Conservation (phyloP, 2,329 filamentous ascomycete genomes). For the Colletotrichum destructivum region DNA sequence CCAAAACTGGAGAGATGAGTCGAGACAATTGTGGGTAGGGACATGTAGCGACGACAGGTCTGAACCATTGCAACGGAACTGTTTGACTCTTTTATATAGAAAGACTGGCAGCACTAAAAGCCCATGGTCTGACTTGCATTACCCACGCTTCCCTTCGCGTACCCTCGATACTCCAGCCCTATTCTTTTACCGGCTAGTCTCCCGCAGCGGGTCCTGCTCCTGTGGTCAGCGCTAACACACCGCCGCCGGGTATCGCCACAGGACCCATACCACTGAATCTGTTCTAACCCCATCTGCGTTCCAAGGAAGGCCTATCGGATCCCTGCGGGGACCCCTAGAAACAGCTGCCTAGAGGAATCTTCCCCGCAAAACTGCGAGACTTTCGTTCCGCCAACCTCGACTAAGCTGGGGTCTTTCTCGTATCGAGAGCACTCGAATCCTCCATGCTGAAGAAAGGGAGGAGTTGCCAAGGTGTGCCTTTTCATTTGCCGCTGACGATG, state of each 20-base stretch:
- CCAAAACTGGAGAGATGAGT: too few relatives aligned
- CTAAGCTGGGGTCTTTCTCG: background rate
- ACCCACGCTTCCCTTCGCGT: background rate
- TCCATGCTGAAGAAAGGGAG: too few relatives aligned
- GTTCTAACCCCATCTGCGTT: background rate
- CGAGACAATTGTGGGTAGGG: too few relatives aligned
- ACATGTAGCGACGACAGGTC: too few relatives aligned
- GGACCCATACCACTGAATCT: background rate
- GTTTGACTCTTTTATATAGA: too few relatives aligned
- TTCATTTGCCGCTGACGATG: too few relatives aligned
- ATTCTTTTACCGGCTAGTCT: background rate
- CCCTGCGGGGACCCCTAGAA: background rate
- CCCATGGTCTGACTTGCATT: background rate
- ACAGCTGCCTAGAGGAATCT: background rate
- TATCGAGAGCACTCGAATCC: background rate
- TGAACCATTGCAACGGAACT: too few relatives aligned
- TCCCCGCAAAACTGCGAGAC: background rate
- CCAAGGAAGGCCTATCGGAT: slow-evolving; percentile 1
- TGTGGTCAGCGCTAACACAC: background rate
- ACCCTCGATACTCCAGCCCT: background rate
- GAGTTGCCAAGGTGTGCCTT: too few relatives aligned
- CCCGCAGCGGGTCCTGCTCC: background rate
- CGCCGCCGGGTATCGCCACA: background rate
- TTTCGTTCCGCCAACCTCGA: background rate
- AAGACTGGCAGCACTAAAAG: too few relatives aligned